Conservation (phyloP, 257 asterid species). For the Primulina eburnea region DNA sequence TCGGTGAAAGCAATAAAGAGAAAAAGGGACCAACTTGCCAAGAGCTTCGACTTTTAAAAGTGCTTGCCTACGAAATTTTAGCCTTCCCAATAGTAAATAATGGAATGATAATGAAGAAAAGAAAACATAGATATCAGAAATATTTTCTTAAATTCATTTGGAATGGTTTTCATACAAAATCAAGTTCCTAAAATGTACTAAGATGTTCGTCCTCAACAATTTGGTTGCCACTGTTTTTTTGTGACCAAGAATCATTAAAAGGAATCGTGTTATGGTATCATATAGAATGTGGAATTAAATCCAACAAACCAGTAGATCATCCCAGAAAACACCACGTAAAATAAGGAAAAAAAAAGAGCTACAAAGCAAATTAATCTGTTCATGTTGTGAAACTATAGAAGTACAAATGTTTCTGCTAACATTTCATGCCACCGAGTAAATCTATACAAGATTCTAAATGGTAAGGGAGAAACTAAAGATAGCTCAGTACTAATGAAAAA, state of each 20-base stretch:
- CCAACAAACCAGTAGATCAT: background rate
- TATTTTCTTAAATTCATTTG: background rate
- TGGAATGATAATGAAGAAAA: background rate
- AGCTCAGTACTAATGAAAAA: too few relatives aligned
- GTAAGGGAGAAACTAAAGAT: background rate
- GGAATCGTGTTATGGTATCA: background rate
- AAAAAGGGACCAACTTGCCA: background rate
- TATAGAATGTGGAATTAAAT: background rate
- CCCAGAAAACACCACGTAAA: background rate
- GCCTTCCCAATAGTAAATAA: background rate
- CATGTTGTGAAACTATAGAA: background rate
- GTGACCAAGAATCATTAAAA: background rate
- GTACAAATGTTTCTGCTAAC: background rate
- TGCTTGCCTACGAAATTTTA: background rate
- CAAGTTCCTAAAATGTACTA: background rate
- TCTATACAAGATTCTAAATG: too few relatives aligned
- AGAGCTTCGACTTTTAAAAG: background rate
- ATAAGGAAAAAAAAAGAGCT: background rate
- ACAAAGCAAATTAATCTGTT: background rate
- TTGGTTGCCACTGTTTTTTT: background rate
- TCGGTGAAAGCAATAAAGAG: slow-evolving; percentile 1
- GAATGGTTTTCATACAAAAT: background rate
- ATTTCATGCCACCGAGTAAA: background rate
- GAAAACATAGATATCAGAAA: background rate
- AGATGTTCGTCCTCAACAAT: background rate